phyloP scores from a whole-genome alignment of 371 early-diverging fungal species.

The Thermomucor indicae-seudaticae region DNA sequence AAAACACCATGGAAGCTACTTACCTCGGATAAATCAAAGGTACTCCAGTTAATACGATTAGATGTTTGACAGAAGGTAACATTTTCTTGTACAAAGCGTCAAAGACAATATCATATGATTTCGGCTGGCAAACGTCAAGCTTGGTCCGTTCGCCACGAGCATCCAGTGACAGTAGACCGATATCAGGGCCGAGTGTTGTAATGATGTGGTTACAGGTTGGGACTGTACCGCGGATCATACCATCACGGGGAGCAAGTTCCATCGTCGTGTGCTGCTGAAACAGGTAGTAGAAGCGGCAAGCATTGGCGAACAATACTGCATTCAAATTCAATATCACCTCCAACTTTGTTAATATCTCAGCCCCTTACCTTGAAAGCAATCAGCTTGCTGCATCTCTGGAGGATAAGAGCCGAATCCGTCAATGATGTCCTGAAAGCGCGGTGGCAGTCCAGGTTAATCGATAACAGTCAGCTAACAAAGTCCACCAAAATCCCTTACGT shows the following conservation, averaged over 20 bases:
- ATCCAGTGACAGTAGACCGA: conserved; percentile 67
- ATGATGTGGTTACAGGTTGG: conserved; percentile 27
- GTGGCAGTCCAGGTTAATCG: not conserved
- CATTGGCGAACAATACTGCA: conserved; percentile 37
- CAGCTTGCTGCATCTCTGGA: conserved; percentile 64
- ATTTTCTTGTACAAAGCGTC: conserved; percentile 38
- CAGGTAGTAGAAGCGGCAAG: conserved; percentile 75
- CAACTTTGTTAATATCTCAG: not conserved
- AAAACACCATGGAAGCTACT: too few species aligned
- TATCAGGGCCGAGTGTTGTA: conserved; percentile 63
- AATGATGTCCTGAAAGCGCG: conserved; percentile 45
- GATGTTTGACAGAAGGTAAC: conserved; percentile 52
- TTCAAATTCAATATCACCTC: too few species aligned
- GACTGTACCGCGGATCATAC: conserved; percentile 30
- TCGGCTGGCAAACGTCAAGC: conserved; percentile 54
- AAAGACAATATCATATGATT: conserved; percentile 63
- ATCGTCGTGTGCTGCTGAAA: conserved; percentile 84
- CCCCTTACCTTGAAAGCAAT: conserved; percentile 26
- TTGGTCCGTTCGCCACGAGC: conserved; percentile 77
- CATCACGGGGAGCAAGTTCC: conserved; percentile 53
- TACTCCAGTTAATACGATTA: conserved; percentile 70
- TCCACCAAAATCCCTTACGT: conserved; percentile 38
- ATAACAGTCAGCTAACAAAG: not conserved
- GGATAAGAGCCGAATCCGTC: conserved; percentile 87
- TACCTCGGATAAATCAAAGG: conserved; percentile 68